phyloP scores from a whole-genome alignment of 1,284 basidiomycete genomes.

The Fistulina hepatica region DNA sequence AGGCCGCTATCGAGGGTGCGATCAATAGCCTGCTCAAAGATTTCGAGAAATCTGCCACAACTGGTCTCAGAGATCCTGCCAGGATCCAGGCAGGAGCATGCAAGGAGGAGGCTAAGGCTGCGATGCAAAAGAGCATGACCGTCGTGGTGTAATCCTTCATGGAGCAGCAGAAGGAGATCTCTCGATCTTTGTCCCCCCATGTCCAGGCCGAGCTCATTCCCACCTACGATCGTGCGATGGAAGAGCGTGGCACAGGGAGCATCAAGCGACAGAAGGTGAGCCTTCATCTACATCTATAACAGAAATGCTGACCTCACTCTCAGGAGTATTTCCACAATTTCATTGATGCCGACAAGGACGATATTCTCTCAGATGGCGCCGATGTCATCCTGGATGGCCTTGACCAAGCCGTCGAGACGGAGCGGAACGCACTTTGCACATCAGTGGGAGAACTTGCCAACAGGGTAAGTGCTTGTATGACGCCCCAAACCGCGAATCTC shows the following conservation, averaged over 20 bases:
- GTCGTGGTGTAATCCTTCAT: constrained; percentile 39
- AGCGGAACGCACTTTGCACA: constrained; percentile 37
- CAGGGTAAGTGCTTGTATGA: constrained; percentile 30
- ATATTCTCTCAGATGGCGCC: constrained; percentile 42
- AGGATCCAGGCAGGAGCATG: constrained; percentile 39
- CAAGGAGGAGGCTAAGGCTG: constrained; percentile 39
- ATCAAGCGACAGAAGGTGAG: constrained; percentile 51
- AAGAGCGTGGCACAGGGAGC: constrained; percentile 42
- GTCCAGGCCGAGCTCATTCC: constrained; percentile 38
- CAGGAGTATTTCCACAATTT: constrained; percentile 38
- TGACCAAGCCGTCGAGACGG: constrained; percentile 33
- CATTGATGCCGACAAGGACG: constrained; percentile 32
- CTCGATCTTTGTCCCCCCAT: constrained; percentile 45
- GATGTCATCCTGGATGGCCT: constrained; percentile 39
- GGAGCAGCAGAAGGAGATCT: constrained; percentile 47
- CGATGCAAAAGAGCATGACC: constrained; percentile 37
- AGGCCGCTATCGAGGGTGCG: constrained; percentile 25
- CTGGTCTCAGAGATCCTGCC: constrained; percentile 40
- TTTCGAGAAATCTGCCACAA: constrained; percentile 38
- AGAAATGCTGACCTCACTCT: constrained; percentile 1
- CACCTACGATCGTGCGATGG: constrained; percentile 42
- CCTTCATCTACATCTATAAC: not conserved
- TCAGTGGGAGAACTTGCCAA: constrained; percentile 39
- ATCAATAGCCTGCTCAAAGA: constrained; percentile 37
- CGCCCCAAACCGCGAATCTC: not conserved